Percentiles rank a stretch among this genome's conserved stretches.
These are phyloP conservation scores for Drechslera avenae DNA, from an alignment of 2,329 filamentous ascomycete genomes.

Conservation along the genomic window DNA sequence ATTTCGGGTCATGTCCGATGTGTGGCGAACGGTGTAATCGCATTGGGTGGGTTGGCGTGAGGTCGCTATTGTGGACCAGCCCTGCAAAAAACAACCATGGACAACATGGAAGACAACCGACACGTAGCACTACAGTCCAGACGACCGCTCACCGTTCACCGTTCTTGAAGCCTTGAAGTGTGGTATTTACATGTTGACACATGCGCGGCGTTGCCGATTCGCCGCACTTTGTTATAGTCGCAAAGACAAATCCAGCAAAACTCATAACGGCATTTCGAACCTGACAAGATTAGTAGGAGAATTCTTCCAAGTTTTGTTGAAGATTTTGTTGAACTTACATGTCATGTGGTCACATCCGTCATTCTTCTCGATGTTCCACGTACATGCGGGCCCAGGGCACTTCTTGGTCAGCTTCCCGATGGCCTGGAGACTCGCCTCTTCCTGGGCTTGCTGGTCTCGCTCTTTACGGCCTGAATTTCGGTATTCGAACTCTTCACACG, in stretches of 20 bases:
- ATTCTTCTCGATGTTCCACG: slow-evolving; percentile 50
- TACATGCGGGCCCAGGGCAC: slow-evolving; percentile 46
- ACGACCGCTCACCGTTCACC: background rate
- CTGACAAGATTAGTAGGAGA: slow-evolving; percentile 19
- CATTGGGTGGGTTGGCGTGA: no score
- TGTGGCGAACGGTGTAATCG: no score
- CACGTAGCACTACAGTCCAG: background rate
- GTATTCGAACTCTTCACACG: slow-evolving; percentile 49
- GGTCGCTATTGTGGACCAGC: no score
- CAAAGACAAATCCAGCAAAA: slow-evolving; percentile 52
- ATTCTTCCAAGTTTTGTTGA: no score
- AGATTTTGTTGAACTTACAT: slow-evolving; percentile 25
- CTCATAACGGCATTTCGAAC: slow-evolving; percentile 44
- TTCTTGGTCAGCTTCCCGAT: slow-evolving; percentile 45
- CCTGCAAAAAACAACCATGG: no score
- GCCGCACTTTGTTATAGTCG: slow-evolving; percentile 30
- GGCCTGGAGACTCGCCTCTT: slow-evolving; percentile 31
- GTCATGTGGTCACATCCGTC: slow-evolving; percentile 52
- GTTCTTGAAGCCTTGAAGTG: slow-evolving; percentile 10
- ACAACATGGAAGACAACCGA: no score
- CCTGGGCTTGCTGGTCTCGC: slow-evolving; percentile 32
- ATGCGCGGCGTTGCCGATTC: slow-evolving; percentile 29
- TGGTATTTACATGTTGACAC: slow-evolving; percentile 28
- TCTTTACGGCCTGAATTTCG: slow-evolving; percentile 33
- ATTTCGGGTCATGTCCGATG: no score